Conservation (phyloP, 2,329 filamentous ascomycete genomes). For the Arthrinium phaeospermum region DNA sequence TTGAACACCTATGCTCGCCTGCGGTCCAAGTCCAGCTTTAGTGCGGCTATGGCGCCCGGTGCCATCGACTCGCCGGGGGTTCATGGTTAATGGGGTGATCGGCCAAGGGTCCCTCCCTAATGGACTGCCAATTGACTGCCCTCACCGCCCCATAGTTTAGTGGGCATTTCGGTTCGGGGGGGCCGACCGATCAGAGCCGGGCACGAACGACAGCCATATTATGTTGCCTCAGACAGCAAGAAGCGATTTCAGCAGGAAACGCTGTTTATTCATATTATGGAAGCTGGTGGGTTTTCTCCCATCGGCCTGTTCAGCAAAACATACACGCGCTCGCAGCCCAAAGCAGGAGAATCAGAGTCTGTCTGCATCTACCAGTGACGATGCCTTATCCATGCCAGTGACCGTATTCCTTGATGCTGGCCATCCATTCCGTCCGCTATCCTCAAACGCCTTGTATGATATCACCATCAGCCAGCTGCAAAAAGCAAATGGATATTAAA, state of each 20-base stretch:
- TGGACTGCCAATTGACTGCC: not conserved
- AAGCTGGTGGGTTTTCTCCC: not conserved
- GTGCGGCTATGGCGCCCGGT: not conserved
- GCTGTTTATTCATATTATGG: not conserved
- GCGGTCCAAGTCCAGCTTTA: not conserved
- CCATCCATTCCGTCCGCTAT: conserved; percentile 7
- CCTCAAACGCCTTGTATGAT: conserved; percentile 13
- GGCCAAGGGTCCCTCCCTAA: not conserved
- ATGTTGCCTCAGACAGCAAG: not conserved
- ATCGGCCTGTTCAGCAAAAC: not conserved
- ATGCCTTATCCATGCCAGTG: conserved; percentile 7
- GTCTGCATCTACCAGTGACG: not conserved
- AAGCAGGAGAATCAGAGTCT: not conserved
- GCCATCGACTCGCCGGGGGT: not conserved
- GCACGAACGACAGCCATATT: too few species aligned
- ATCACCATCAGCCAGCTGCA: not conserved
- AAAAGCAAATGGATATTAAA: conserved; percentile 14
- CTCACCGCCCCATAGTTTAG: conserved; percentile 4
- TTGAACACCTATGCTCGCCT: conserved; percentile 2
- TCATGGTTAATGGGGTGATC: not conserved
- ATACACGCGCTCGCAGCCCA: not conserved
- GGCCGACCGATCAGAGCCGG: not conserved
- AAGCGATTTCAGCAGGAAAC: not conserved
- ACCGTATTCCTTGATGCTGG: conserved; percentile 4
- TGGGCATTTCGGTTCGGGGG: not conserved